Evolutionary conservation across 2,329 filamentous ascomycete species (phyloP).

Genomic region (Fusarium lateritium): DNA sequence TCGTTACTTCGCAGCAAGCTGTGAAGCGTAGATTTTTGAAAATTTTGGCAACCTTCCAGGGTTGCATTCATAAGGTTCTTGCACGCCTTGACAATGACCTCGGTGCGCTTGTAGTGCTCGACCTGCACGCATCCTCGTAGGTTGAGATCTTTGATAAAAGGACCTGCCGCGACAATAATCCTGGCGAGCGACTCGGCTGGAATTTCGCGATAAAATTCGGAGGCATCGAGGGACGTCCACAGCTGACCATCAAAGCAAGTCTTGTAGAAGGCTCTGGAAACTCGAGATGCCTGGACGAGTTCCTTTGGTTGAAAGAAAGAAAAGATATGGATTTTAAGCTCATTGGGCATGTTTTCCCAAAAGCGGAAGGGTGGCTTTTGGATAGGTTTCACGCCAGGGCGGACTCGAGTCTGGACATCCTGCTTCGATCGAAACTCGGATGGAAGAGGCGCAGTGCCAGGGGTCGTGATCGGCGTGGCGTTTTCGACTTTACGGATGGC

Average conservation of each 20-base stretch:
- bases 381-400: constrained; percentile 32
- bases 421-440: constrained; percentile 68
- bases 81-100: constrained; percentile 86
- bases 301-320: constrained; percentile 84
- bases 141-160: constrained; percentile 92
- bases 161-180: constrained; percentile 87
- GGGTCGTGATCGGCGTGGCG: constrained; percentile 57
- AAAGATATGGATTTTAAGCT: constrained; percentile 85
- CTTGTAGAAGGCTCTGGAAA: constrained; percentile 83
- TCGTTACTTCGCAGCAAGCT: constrained; percentile 82
- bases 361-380: constrained; percentile 70
- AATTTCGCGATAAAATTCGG: constrained; percentile 90
- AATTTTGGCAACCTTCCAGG: constrained; percentile 90
- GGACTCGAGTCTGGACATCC: constrained; percentile 41
- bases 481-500: constrained; percentile 70
- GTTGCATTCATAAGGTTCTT: constrained; percentile 89
- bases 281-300: constrained; percentile 81
- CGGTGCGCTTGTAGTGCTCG: constrained; percentile 82
- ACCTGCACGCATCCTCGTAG: constrained; percentile 92
- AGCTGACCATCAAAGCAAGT: constrained; percentile 96
- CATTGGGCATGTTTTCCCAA: constrained; percentile 85
- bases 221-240: constrained; percentile 88
- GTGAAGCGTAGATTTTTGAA: constrained; percentile 83
- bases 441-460: constrained; percentile 73
- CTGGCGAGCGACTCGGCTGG: constrained; percentile 86